Conservation (phyloP, 2,329 filamentous ascomycete species). For the Exophiala xenobiotica region DNA sequence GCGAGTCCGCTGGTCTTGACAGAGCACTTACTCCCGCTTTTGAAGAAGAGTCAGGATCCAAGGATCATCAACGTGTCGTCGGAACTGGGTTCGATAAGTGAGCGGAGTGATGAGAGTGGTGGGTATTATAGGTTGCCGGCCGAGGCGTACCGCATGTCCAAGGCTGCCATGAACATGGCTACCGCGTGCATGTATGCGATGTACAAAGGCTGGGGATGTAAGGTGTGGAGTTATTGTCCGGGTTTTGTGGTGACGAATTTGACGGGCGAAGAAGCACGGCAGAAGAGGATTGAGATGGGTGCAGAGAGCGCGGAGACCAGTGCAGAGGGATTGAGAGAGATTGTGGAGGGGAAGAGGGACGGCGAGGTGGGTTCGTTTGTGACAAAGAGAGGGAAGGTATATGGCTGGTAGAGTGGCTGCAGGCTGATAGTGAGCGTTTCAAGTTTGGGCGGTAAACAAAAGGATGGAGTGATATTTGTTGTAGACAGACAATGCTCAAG, state of each 20-base stretch:
- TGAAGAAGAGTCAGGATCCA: neutral
- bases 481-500: too few relatives aligned
- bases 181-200: neutral
- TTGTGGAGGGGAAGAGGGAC: neutral
- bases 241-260: neutral
- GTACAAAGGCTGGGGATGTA: neutral
- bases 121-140: neutral
- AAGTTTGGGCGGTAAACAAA: too few relatives aligned
- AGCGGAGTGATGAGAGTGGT: neutral
- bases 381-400: too few relatives aligned
- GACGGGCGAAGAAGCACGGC: neutral
- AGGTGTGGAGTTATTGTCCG: neutral
- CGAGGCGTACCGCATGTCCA: neutral
- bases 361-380: neutral
- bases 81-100: neutral
- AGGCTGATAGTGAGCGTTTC: too few relatives aligned
- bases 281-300: neutral
- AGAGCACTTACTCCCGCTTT: neutral
- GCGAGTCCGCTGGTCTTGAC: neutral
- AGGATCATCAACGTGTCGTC: neutral
- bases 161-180: neutral
- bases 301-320: neutral
- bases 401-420: too few relatives aligned
- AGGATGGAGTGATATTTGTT: too few relatives aligned
- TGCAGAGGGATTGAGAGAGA: neutral